A percentile compares a stretch with the other conserved stretches of the same genome.
These are phyloP conservation scores for Arthrobotrys sphaeroides DNA, from an alignment of 2,329 filamentous ascomycete genomes.

Conservation along the genomic window DNA sequence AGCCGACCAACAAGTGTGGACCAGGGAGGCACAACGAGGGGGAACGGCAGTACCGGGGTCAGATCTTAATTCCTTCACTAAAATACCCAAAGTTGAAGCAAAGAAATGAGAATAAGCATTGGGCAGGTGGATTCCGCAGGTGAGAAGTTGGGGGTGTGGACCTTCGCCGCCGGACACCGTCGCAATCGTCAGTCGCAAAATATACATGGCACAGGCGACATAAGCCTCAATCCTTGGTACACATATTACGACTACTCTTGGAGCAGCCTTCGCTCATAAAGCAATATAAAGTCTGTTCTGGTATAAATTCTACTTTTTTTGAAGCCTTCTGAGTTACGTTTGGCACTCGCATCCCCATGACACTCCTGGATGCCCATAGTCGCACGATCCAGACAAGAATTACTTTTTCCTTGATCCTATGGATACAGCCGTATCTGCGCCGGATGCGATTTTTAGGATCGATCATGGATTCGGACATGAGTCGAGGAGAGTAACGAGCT, in stretches of 20 bases:
- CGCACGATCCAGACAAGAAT: not conserved
- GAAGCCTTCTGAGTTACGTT: constrained; percentile 15
- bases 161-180: constrained; percentile 28
- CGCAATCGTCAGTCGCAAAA: constrained; percentile 25
- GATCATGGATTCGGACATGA: constrained; percentile 11
- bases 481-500: constrained; percentile 11
- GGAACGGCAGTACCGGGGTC: constrained; percentile 37
- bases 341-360: constrained; percentile 30
- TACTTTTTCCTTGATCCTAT: constrained; percentile 25
- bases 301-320: not conserved
- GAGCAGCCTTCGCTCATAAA: constrained; percentile 5
- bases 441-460: constrained; percentile 7
- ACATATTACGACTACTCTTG: constrained; percentile 13
- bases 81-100: constrained; percentile 1
- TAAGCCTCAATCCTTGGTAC: constrained; percentile 47
- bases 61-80: constrained; percentile 50
- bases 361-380: constrained; percentile 13
- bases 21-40: constrained; percentile 25
- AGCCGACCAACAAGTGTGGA: constrained; percentile 51
- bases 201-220: constrained; percentile 41
- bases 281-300: constrained; percentile 19
- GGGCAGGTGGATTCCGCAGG: constrained; percentile 51
- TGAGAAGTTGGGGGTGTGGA: constrained; percentile 39
- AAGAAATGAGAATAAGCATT: constrained; percentile 26
- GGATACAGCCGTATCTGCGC: not conserved